Percentiles rank a stretch among this genome's conserved stretches.
Conservation (phyloP, 2,329 filamentous ascomycete genomes). For the Podosphaera fusca region DNA sequence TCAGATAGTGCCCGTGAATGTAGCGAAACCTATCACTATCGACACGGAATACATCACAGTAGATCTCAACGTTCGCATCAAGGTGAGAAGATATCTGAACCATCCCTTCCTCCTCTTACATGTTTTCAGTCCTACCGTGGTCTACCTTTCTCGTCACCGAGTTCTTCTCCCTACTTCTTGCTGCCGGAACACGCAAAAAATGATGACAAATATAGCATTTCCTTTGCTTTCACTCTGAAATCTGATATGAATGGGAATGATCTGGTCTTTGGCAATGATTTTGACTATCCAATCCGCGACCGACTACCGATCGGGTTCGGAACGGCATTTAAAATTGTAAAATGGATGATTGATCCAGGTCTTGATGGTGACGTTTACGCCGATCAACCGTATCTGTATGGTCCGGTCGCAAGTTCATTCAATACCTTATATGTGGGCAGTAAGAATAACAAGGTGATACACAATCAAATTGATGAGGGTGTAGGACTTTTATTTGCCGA, state of each 20-base stretch:
- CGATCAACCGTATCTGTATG: conserved; percentile 69
- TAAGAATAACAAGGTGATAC: conserved; percentile 4
- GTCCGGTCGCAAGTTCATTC: conserved; percentile 57
- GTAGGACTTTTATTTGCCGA: conserved; percentile 13
- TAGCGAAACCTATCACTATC: conserved; percentile 35
- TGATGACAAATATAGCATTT: conserved; percentile 65
- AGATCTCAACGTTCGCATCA: conserved; percentile 52
- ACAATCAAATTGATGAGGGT: conserved; percentile 16
- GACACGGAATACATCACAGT: conserved; percentile 38
- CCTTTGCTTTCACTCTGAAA: conserved; percentile 57
- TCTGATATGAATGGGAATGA: conserved; percentile 21
- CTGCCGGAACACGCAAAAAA: conserved; percentile 39
- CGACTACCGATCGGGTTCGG: conserved; percentile 68
- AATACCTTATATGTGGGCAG: conserved; percentile 50
- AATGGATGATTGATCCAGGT: conserved; percentile 78
- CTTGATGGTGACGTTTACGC: conserved; percentile 77
- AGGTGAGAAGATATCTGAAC: conserved; percentile 24
- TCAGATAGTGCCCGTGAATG: conserved; percentile 53
- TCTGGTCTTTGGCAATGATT: conserved; percentile 86
- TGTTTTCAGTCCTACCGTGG: conserved; percentile 29
- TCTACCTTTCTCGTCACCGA: conserved; percentile 46
- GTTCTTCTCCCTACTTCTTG: conserved; percentile 56
- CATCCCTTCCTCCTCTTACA: neutral
- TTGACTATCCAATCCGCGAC: conserved; percentile 74
- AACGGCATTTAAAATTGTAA: conserved; percentile 64